Base-by-base conservation (phyloP, 768 basidiomycete species). In the Mycena crocata region DNA sequence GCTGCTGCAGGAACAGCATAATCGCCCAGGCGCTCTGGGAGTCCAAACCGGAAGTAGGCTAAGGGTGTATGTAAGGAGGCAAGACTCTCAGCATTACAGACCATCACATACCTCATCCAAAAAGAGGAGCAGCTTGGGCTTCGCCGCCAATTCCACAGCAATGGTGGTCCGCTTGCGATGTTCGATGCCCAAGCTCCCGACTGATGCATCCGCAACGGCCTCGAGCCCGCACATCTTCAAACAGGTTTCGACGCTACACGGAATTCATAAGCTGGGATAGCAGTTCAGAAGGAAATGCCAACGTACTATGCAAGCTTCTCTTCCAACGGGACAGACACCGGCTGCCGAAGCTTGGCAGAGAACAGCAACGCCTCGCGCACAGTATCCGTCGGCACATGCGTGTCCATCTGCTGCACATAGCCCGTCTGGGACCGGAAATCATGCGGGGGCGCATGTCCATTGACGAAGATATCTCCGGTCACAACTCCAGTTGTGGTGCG, bases 1-100 rank as follows among this genome's bases (percentile, higher is more conserved):
- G 87, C 49, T 89, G 85, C 13, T 90, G 84, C 46, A 96, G 80
- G 81, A 96, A 93, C 2, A 83, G 79, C 57, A 94, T 80, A 67
- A 95, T 93, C 6, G 90, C 90, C 93, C 93, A 93, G 3, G 94
- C 93, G 58, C 90, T 92, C 76, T 94, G 93, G 3, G 93, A 94
- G 75, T 95, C 93, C 19, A 96, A 82, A 35, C 94, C 94, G 28
- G 93, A 90, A 4, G 95, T 96, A 0, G 95, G 95, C 75, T 96
- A 6, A 10, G 49, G 57, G 7, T 69, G 78, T 74, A n/a, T 28
- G 59, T 40, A 3, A 42, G 37, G n/a, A n/a, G n/a, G n/a, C n/a
- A n/a, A n/a, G n/a, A n/a, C n/a, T n/a, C n/a, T n/a, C n/a, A n/a
- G n/a, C n/a, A n/a, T n/a, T n/a, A n/a, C n/a, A n/a, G n/a, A n/a